Conservation (phyloP, 2,329 filamentous ascomycete genomes). For the Aspergillus sp. region DNA sequence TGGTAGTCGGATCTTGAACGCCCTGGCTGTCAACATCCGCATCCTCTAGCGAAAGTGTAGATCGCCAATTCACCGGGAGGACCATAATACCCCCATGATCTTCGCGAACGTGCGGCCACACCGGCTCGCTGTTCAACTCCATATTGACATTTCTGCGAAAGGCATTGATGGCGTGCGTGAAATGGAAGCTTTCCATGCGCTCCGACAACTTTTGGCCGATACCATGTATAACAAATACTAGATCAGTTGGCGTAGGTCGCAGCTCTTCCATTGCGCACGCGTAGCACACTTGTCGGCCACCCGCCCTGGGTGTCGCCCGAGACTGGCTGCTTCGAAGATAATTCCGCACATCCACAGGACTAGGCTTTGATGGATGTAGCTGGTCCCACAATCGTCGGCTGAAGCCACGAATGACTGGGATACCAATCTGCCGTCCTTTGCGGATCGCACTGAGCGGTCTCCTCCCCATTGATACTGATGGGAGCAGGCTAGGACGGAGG, state of each 20-base stretch:
- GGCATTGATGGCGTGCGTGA: slow-evolving; percentile 91
- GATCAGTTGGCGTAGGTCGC: slow-evolving; percentile 72
- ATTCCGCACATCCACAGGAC: slow-evolving; percentile 40
- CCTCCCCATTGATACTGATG: slow-evolving; percentile 80
- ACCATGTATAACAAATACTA: slow-evolving; percentile 88
- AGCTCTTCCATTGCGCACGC: slow-evolving; percentile 65
- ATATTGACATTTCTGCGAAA: slow-evolving; percentile 84
- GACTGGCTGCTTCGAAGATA: slow-evolving; percentile 42
- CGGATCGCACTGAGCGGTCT: slow-evolving; percentile 79
- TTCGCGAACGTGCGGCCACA: slow-evolving; percentile 72
- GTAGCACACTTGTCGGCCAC: slow-evolving; percentile 37
- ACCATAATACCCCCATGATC: slow-evolving; percentile 92
- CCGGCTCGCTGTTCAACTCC: slow-evolving; percentile 70
- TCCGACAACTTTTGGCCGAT: slow-evolving; percentile 97
- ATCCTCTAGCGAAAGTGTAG: slow-evolving; percentile 83
- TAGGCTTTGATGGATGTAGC: slow-evolving; percentile 58
- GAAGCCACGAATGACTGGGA: slow-evolving; percentile 88
- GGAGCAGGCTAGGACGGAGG: slow-evolving; percentile 78
- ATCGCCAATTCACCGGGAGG: slow-evolving; percentile 90
- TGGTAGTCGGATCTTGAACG: slow-evolving; percentile 55
- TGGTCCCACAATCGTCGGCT: slow-evolving; percentile 74
- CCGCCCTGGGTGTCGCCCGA: slow-evolving; percentile 22
- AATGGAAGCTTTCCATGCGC: slow-evolving; percentile 92
- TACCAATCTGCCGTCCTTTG: slow-evolving; percentile 77
- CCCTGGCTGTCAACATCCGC: slow-evolving; percentile 59